Conservation (phyloP, 768 basidiomycete genomes). For the Vararia minispora region DNA sequence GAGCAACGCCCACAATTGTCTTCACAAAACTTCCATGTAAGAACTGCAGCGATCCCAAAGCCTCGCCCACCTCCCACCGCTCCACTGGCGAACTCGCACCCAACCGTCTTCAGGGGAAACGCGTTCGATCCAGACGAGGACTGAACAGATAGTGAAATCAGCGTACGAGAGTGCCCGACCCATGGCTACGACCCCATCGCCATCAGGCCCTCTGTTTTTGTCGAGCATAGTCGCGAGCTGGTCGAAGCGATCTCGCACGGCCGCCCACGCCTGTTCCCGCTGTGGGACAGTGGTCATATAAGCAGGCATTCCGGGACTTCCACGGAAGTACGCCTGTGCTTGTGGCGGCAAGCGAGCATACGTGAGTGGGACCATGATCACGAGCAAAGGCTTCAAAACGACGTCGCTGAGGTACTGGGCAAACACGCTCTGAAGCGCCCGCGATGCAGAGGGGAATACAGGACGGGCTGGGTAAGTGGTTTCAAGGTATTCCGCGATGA, state of each 20-base stretch:
- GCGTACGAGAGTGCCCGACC: slow-evolving; percentile 60
- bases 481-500: slow-evolving; percentile 67
- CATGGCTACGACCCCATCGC: slow-evolving; percentile 53
- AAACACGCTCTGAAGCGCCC: slow-evolving; percentile 57
- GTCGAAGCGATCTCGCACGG: slow-evolving; percentile 55
- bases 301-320: slow-evolving; percentile 9
- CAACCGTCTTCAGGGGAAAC: slow-evolving; percentile 68
- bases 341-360: slow-evolving; percentile 49
- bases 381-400: slow-evolving; percentile 53
- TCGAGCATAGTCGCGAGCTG: slow-evolving; percentile 55
- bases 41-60: slow-evolving; percentile 50
- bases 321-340: slow-evolving; percentile 39
- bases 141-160: slow-evolving; percentile 63
- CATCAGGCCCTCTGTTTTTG: slow-evolving; percentile 49
- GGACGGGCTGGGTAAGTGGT: slow-evolving; percentile 55
- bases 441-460: slow-evolving; percentile 59
- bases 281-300: slow-evolving; percentile 27
- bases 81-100: slow-evolving; percentile 58
- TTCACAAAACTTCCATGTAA: slow-evolving; percentile 58
- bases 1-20: too few species aligned
- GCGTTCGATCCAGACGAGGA: slow-evolving; percentile 64
- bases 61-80: slow-evolving; percentile 53
- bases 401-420: slow-evolving; percentile 60
- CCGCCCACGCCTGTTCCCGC: slow-evolving; percentile 53
- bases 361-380: slow-evolving; percentile 59